phyloP scores from a whole-genome alignment of 352 stramenopile species.

The Aphanomyces stellatus region DNA sequence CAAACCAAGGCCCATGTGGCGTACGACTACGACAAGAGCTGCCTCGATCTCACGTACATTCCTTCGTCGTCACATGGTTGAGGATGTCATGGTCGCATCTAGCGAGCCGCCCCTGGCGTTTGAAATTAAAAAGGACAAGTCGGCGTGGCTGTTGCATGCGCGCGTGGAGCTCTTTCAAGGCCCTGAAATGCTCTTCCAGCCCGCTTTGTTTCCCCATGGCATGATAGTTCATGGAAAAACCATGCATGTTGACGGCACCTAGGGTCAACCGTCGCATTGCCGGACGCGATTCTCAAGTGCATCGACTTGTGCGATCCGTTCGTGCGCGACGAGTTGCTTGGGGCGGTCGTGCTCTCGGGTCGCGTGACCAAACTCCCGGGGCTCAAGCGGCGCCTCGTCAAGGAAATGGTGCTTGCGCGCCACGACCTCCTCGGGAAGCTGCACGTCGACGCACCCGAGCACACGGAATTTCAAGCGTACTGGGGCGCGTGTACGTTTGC shows the following conservation, averaged over 20 bases:
- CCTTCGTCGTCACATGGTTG: too few relatives aligned
- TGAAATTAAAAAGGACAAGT: neutral
- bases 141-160: neutral
- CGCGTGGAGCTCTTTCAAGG: constrained; percentile 2
- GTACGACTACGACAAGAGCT: neutral
- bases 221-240: neutral
- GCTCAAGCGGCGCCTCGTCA: constrained; percentile 10
- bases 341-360: neutral
- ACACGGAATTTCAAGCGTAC: neutral
- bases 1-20: constrained; percentile 2
- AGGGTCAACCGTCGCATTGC: neutral
- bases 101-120: neutral
- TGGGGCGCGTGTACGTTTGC: constrained; percentile 5
- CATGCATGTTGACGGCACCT: too few relatives aligned
- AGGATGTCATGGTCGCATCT: too few relatives aligned
- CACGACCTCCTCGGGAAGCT: constrained; percentile 15
- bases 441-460: neutral
- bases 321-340: constrained; percentile 1
- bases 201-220: neutral
- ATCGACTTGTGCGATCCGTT: constrained; percentile 9
- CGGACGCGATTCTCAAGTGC: neutral
- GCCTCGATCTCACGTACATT: too few relatives aligned
- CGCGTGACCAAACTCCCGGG: neutral
- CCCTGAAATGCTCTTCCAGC: constrained; percentile 14
- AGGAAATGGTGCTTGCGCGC: constrained; percentile 1